phyloP scores from a whole-genome alignment of 2,329 filamentous ascomycete genomes.

The Monosporascus sp. region DNA sequence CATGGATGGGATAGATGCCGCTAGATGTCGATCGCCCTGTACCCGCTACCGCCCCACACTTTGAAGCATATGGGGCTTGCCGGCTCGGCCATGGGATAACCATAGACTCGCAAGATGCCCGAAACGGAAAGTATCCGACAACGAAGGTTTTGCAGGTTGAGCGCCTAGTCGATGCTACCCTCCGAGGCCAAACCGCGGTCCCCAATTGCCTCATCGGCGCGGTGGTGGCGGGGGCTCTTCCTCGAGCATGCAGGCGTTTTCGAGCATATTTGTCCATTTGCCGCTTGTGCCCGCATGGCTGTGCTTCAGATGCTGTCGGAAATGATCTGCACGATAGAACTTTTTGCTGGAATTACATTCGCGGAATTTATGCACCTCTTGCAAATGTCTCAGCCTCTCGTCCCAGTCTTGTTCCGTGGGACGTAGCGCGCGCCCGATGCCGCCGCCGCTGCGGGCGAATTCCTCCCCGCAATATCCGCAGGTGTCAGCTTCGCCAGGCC shows the following conservation, averaged over 20 bases:
- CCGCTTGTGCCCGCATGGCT: constrained; percentile 93
- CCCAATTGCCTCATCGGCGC: constrained; percentile 19
- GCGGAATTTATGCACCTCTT: constrained; percentile 89
- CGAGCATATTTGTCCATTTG: constrained; percentile 98
- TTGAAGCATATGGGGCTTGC: too few species aligned
- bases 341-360: constrained; percentile 99
- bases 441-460: constrained; percentile 54
- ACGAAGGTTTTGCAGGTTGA: not conserved
- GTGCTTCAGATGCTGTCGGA: constrained; percentile 96
- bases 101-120: not conserved
- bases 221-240: constrained; percentile 60
- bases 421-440: constrained; percentile 33
- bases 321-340: constrained; percentile 95
- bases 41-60: too few species aligned
- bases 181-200: not conserved
- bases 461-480: constrained; percentile 97
- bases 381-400: constrained; percentile 76
- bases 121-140: not conserved
- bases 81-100: too few species aligned
- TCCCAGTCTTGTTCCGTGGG: constrained; percentile 86
- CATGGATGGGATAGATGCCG: too few species aligned
- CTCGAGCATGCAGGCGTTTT: constrained; percentile 92
- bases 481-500: constrained; percentile 64
- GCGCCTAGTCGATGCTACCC: not conserved
- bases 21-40: too few species aligned